Percentiles rank a stretch among this genome's conserved stretches.
phyloP scores from a whole-genome alignment of 257 asterid genomes.

The Petunia axillaris region DNA sequence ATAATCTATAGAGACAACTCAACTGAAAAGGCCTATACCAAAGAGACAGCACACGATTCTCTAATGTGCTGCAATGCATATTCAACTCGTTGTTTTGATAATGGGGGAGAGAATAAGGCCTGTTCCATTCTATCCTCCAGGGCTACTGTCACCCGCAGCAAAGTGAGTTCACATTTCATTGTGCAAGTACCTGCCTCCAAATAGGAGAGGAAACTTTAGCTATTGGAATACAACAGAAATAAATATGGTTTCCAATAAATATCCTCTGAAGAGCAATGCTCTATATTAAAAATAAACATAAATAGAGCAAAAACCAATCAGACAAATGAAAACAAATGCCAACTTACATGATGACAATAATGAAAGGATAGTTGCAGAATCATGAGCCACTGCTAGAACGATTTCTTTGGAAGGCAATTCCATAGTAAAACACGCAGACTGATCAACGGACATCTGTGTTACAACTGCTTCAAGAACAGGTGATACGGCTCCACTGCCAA shows the following conservation, averaged over 20 bases:
- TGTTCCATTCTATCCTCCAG: conserved; percentile 96
- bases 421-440: conserved; percentile 64
- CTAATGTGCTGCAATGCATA: conserved; percentile 75
- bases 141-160: conserved; percentile 74
- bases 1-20: conserved; percentile 23
- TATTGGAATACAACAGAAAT: conserved; percentile 9
- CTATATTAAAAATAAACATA: conserved; percentile 4
- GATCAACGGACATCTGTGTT: conserved; percentile 73
- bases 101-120: conserved; percentile 46
- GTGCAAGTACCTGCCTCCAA: conserved; percentile 56
- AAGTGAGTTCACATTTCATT: conserved; percentile 66
- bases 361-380: conserved; percentile 49
- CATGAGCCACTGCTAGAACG: conserved; percentile 69
- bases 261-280: not conserved
- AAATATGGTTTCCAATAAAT: not conserved
- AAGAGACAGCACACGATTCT: conserved; percentile 67
- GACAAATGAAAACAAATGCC: conserved; percentile 17
- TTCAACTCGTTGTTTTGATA: conserved; percentile 32
- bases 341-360: conserved; percentile 65
- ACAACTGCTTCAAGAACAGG: conserved; percentile 73
- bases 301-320: conserved; percentile 6
- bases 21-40: conserved; percentile 52
- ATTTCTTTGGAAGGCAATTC: conserved; percentile 68
- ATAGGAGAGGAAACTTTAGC: conserved; percentile 8
- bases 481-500: conserved; percentile 73